phyloP scores from a whole-genome alignment of 805 yeast genomes.

The Candida palmyrensis region DNA sequence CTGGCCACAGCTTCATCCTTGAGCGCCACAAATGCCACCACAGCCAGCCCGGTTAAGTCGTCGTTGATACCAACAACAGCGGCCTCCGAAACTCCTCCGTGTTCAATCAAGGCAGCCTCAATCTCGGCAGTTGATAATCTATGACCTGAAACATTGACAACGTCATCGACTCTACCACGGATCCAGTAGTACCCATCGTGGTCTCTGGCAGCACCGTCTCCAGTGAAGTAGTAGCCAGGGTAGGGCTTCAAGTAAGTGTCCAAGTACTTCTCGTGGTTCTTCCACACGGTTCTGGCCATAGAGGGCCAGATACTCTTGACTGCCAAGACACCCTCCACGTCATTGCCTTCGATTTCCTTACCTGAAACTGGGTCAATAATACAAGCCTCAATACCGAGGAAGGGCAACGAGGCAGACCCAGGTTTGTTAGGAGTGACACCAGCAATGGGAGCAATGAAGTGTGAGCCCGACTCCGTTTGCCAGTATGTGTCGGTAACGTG shows the following conservation, averaged over 20 bases:
- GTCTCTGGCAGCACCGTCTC: slow-evolving; percentile 88
- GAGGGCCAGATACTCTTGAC: slow-evolving; percentile 78
- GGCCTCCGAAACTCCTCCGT: slow-evolving; percentile 63
- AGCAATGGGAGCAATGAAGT: slow-evolving; percentile 71
- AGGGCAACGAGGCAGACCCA: slow-evolving; percentile 80
- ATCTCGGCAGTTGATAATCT: slow-evolving; percentile 86
- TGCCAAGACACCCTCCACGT: slow-evolving; percentile 78
- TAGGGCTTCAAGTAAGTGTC: slow-evolving; percentile 83
- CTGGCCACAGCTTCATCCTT: slow-evolving; percentile 41
- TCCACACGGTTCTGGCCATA: slow-evolving; percentile 78
- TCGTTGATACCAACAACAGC: slow-evolving; percentile 84
- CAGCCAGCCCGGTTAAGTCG: slow-evolving; percentile 84
- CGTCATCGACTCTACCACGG: slow-evolving; percentile 83
- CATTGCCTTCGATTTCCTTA: slow-evolving; percentile 59
- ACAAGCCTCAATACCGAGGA: slow-evolving; percentile 73
- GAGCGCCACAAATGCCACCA: slow-evolving; percentile 74
- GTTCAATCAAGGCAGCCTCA: slow-evolving; percentile 77
- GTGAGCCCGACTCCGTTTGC: slow-evolving; percentile 88
- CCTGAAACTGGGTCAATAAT: slow-evolving; percentile 75
- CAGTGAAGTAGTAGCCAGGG: slow-evolving; percentile 79
- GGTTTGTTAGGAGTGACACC: slow-evolving; percentile 76
- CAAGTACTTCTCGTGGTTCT: slow-evolving; percentile 65
- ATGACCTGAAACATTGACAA: slow-evolving; percentile 83
- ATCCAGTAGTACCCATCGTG: slow-evolving; percentile 83
- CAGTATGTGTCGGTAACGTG: slow-evolving; percentile 81